These are phyloP conservation scores for Yamadazyma laniorum DNA, from an alignment of 805 yeast genomes.

Conservation along the genomic window DNA sequence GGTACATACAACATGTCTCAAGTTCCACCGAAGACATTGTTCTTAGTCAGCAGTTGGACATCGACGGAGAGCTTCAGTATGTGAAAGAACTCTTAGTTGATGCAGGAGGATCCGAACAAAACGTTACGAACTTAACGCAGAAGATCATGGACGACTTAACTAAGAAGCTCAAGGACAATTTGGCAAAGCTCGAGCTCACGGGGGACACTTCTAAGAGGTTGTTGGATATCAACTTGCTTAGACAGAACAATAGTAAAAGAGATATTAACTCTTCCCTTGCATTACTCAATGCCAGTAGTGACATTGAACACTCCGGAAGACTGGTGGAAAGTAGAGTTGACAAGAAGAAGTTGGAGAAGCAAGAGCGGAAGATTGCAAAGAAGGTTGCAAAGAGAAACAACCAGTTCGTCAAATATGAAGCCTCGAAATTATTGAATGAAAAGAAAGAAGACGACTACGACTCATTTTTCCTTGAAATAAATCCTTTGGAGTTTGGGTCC, in stretches of 20 bases:
- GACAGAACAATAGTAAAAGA: slow-evolving; percentile 56
- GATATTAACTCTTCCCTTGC: slow-evolving; percentile 76
- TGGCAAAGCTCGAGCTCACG: slow-evolving; percentile 71
- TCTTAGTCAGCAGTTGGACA: slow-evolving; percentile 67
- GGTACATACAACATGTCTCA: slow-evolving; percentile 83
- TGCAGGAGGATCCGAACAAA: slow-evolving; percentile 75
- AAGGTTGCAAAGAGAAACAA: slow-evolving; percentile 90
- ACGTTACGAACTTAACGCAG: slow-evolving; percentile 49
- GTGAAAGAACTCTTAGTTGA: slow-evolving; percentile 61
- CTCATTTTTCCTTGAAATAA: slow-evolving; percentile 89
- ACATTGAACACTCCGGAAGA: slow-evolving; percentile 89
- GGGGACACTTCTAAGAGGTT: slow-evolving; percentile 89
- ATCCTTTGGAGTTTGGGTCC: slow-evolving; percentile 84
- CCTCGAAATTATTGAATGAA: slow-evolving; percentile 80
- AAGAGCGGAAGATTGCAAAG: slow-evolving; percentile 95
- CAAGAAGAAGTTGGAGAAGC: slow-evolving; percentile 93
- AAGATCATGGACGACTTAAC: slow-evolving; percentile 48
- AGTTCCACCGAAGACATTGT: slow-evolving; percentile 77
- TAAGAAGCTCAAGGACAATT: slow-evolving; percentile 59
- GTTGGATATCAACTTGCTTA: slow-evolving; percentile 69
- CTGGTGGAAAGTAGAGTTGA: slow-evolving; percentile 93
- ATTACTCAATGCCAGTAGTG: slow-evolving; percentile 72
- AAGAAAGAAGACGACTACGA: slow-evolving; percentile 77
- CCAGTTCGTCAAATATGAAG: slow-evolving; percentile 84
- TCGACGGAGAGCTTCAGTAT: slow-evolving; percentile 66